These are phyloP conservation scores for Phoma herbarum DNA, from an alignment of 2,329 filamentous ascomycete species.

Conservation along the genomic window DNA sequence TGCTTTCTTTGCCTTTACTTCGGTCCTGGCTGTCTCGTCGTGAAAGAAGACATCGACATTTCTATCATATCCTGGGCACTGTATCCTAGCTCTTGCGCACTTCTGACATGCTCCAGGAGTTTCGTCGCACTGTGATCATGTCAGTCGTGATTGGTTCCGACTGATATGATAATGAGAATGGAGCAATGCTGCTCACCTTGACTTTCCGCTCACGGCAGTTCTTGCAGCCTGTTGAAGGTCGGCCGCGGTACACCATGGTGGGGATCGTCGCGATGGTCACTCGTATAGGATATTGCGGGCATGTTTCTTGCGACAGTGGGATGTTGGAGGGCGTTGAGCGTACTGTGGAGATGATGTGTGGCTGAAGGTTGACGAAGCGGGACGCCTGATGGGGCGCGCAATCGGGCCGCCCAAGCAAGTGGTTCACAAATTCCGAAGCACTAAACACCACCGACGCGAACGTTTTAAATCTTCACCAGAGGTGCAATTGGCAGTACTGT, in stretches of 20 bases:
- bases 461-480: too few relatives aligned
- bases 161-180: not conserved
- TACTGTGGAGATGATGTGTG: conserved; percentile 2
- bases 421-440: too few relatives aligned
- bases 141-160: not conserved
- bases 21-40: conserved; percentile 42
- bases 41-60: conserved; percentile 42
- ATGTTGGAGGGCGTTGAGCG: not conserved
- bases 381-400: conserved; percentile 1
- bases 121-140: conserved; percentile 42
- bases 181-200: conserved; percentile 41
- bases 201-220: conserved; percentile 54
- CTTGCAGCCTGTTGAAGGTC: conserved; percentile 45
- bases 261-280: not conserved
- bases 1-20: conserved; percentile 38
- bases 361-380: conserved; percentile 9
- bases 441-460: too few relatives aligned
- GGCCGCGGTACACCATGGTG: conserved; percentile 47
- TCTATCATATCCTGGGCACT: conserved; percentile 47
- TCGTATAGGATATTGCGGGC: not conserved
- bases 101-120: conserved; percentile 38
- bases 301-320: not conserved
- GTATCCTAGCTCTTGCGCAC: conserved; percentile 33
- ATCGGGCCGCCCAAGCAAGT: not conserved
- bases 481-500: too few relatives aligned